Evolutionary conservation across 108 stramenopile species (phyloP), one percentile per base, ranked within the genome.

Genomic region (Skeletonema marinoi): DNA sequence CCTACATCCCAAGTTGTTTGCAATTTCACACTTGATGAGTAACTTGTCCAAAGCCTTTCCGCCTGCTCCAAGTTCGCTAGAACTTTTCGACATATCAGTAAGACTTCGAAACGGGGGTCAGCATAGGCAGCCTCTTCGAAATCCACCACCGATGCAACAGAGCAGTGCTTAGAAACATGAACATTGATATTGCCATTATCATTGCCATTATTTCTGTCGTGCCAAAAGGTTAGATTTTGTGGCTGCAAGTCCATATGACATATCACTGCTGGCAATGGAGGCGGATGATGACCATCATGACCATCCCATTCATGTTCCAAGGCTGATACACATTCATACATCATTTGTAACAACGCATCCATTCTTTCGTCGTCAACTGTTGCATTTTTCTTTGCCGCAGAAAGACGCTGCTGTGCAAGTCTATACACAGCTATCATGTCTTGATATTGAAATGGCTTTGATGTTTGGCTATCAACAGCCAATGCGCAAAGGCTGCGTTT

Each of bases 211-310:
- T 58, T 4, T 56, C 19, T 29, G 14, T 72, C 21, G 19, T 76
- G 74, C n/a, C 70, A 44, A 68, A 92, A 89, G 5, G 88, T 75
- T 1, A 95, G 61, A 70, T 95, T 95, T 77, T 95, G 94, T 32
- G 94, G 94, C 69, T 95, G 94, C 66, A 89, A 83, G 80, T 95
- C 94, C 88, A 95, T 87, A 68, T 95, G 94, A 46, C 88, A 86
- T 65, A 93, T 62, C 6, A 90, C 90, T 63, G 80, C 73, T 21
- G 86, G 84, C 16, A 85, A 51, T 32, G 73, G 75, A 25, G 48
- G 72, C 50, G 75, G 67, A 7, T 14, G 33, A 32, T n/a, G 14
- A 16, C 58, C 68, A 3, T 32, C 39, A 54, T 33, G 19, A 0
- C 38, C 58, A 35, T 46, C 42, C 81, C 81, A 82, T 69, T 75